Percentiles rank a stretch among this genome's conserved stretches.
Conservation (phyloP, 352 stramenopile genomes). For the Phytopythium delawarense region DNA sequence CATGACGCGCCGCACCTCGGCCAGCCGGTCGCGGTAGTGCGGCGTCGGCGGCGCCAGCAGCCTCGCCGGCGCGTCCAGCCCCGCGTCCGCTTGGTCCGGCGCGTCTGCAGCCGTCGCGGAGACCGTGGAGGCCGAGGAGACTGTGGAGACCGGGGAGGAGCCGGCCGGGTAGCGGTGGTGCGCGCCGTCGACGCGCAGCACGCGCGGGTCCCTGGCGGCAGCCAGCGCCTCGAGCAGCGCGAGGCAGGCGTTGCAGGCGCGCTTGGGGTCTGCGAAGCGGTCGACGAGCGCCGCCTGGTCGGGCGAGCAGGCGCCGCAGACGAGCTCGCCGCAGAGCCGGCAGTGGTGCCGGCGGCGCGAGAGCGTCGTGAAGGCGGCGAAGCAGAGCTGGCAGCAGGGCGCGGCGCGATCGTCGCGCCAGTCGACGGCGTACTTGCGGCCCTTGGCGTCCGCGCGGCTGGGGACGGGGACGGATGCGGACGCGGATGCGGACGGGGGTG, state of each 20-base stretch:
- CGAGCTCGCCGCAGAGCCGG: slow-evolving; percentile 70
- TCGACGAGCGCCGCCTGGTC: slow-evolving; percentile 52
- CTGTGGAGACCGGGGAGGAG: neutral
- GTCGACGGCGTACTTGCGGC: slow-evolving; percentile 65
- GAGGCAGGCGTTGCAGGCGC: slow-evolving; percentile 58
- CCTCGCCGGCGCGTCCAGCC: too few species aligned
- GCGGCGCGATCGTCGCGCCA: slow-evolving; percentile 61
- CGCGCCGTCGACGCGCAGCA: slow-evolving; percentile 20
- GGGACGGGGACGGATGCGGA: neutral
- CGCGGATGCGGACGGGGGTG: neutral
- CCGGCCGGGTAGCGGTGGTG: neutral
- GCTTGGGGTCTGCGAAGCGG: slow-evolving; percentile 47
- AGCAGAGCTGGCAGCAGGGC: slow-evolving; percentile 63
- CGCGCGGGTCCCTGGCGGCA: slow-evolving; percentile 34
- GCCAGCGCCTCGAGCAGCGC: slow-evolving; percentile 55
- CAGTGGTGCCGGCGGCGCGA: slow-evolving; percentile 76
- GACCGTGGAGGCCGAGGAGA: neutral
- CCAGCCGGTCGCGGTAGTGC: slow-evolving; percentile 51
- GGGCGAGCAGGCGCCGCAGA: slow-evolving; percentile 69
- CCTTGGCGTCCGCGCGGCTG: slow-evolving; percentile 19
- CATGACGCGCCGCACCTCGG: slow-evolving; percentile 68
- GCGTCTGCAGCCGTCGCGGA: neutral
- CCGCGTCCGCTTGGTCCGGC: neutral
- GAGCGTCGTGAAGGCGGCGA: slow-evolving; percentile 67
- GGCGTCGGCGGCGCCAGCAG: slow-evolving; percentile 19